A percentile compares a stretch with the other conserved stretches of the same genome.
phyloP scores from a whole-genome alignment of 805 yeast genomes.

The Cyberlindnera americana region DNA sequence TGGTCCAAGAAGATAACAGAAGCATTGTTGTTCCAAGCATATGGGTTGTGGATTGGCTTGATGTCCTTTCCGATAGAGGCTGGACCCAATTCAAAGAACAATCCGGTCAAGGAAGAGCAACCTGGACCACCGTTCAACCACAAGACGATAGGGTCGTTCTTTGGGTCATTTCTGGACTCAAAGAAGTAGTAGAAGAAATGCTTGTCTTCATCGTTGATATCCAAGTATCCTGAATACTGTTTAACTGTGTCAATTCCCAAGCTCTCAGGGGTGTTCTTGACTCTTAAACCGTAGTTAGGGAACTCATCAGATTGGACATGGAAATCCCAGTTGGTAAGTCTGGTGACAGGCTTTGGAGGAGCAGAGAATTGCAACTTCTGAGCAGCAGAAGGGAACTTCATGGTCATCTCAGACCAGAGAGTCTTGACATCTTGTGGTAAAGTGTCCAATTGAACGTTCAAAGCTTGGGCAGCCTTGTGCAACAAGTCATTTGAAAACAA shows the following conservation, averaged over 20 bases:
- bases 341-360: conserved; percentile 42
- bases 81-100: conserved; percentile 85
- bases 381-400: conserved; percentile 55
- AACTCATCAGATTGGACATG: conserved; percentile 37
- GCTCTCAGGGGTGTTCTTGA: conserved; percentile 52
- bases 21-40: conserved; percentile 84
- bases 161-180: conserved; percentile 87
- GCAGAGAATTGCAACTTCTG: conserved; percentile 46
- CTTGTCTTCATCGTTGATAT: conserved; percentile 77
- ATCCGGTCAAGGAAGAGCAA: conserved; percentile 83
- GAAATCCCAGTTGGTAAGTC: conserved; percentile 33
- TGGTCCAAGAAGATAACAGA: conserved; percentile 84
- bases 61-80: conserved; percentile 59
- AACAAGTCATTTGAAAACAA: conserved; percentile 34
- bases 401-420: conserved; percentile 62
- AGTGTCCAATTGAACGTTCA: conserved; percentile 47
- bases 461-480: conserved; percentile 45
- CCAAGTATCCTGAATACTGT: conserved; percentile 84
- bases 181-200: conserved; percentile 85
- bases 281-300: conserved; percentile 56
- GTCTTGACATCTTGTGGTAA: conserved; percentile 46
- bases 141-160: conserved; percentile 75
- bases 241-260: conserved; percentile 79
- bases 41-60: conserved; percentile 65
- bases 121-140: conserved; percentile 98